These are phyloP conservation scores for Benincasa hispida DNA, from an alignment of 306 rosid species.

Conservation along the genomic window DNA sequence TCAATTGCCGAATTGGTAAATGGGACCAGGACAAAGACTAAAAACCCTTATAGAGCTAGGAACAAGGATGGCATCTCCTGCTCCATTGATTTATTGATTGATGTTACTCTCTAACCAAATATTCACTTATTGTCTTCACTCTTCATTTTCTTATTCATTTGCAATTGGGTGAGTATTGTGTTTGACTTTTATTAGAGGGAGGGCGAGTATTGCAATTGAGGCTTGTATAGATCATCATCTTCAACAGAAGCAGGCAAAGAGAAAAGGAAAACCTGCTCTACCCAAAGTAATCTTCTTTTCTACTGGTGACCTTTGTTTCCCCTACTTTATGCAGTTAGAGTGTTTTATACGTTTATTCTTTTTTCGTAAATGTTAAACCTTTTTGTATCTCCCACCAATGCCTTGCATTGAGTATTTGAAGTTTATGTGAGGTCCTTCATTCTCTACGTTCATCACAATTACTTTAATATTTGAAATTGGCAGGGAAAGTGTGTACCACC, in stretches of 20 bases:
- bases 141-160: not conserved
- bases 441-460: not conserved
- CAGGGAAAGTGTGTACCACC: slow-evolving; percentile 43
- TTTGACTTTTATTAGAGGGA: slow-evolving; percentile 46
- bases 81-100: not conserved
- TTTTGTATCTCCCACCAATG: not conserved
- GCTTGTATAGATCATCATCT: slow-evolving; percentile 50
- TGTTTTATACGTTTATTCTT: not conserved
- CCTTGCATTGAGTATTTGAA: slow-evolving; percentile 1
- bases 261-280: slow-evolving; percentile 52
- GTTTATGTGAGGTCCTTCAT: not conserved
- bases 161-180: not conserved
- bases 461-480: not conserved
- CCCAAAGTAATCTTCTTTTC: slow-evolving; percentile 46
- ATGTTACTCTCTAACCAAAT: not conserved
- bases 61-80: not conserved
- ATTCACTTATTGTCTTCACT: not conserved
- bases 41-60: not conserved
- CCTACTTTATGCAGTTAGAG: not conserved
- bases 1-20: too few species aligned
- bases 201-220: slow-evolving; percentile 81
- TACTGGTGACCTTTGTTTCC: not conserved
- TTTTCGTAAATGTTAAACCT: not conserved
- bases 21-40: not conserved
- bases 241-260: slow-evolving; percentile 41